Evolutionary conservation across 305 asterid species (phyloP), one percentile per base, ranked within the genome.

Genomic region (Fraxinus sp.): DNA sequence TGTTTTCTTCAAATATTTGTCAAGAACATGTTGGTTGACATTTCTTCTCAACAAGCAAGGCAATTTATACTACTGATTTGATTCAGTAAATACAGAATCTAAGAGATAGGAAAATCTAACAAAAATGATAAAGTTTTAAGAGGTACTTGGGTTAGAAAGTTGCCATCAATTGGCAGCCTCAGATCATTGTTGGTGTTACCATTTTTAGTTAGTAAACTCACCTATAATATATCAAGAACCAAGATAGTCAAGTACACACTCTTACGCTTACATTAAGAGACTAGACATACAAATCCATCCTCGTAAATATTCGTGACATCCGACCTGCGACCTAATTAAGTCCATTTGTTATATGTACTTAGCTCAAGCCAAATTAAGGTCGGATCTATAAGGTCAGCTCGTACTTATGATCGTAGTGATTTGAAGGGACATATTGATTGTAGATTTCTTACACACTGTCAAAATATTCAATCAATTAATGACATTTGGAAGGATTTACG

Each of bases 181-280:
- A 37, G 11, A 37, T 37, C 43, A 37, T 37, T 37, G 83, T 92
- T 93, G 8, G 95, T 93, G 85, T 39, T 89, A 8, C 97, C 97
- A 89, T 83, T 92, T 8, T 92, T 94, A 79, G 97, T 92, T 66
- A 93, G 89, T 85, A 93, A 86, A 83, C 97, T 93, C 87, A 92
- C 97, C 97, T 93, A 13, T 10, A 43, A 43, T 43, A 11, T 43
- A 3, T 11, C 55, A 43, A 43, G 55, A 43, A 43, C 55, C n/a
- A 43, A 43, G 55, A 43, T 43, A 43, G 55, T 43, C n/a, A 43
- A 43, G 55, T 11, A 43, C n/a, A 43, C 41, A 79, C 14, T 11
- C 55, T 13, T 43, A 11, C 11, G 43, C 10, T 37, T 8, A 7
- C 43, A 37, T 7, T 37, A 37, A 7, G 10, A 8, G 43, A 37